A percentile compares a stretch with the other conserved stretches of the same genome.
phyloP scores from a whole-genome alignment of 2,329 filamentous ascomycete genomes.

The Emmonsia crescens region DNA sequence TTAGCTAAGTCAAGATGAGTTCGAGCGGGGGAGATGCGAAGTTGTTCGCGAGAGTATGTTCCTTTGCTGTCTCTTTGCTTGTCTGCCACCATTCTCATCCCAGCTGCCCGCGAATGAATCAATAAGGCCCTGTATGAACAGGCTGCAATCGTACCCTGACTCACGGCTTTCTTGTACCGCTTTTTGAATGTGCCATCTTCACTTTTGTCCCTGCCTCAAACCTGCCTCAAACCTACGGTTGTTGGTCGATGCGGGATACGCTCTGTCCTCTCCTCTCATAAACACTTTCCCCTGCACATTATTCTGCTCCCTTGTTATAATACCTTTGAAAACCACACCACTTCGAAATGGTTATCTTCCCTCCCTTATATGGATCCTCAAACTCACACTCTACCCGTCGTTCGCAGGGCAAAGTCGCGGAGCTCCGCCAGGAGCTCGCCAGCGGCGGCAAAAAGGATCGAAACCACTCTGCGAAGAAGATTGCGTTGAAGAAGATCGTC shows the following conservation, averaged over 20 bases:
- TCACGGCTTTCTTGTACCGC: neutral
- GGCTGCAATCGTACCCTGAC: neutral
- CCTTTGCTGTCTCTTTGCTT: conserved; percentile 18
- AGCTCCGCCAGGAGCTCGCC: conserved; percentile 88
- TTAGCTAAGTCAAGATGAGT: conserved; percentile 38
- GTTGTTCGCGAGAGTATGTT: conserved; percentile 88
- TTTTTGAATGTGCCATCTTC: neutral
- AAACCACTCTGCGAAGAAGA: conserved; percentile 89
- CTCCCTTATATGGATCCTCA: conserved; percentile 20
- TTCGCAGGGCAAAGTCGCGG: conserved; percentile 91
- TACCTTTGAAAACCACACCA: neutral
- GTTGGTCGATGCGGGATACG: neutral
- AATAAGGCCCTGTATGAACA: neutral
- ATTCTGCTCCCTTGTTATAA: neutral
- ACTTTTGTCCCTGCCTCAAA: neutral
- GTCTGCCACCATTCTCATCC: neutral
- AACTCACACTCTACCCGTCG: conserved; percentile 23
- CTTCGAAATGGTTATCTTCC: conserved; percentile 21
- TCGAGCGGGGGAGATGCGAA: conserved; percentile 86
- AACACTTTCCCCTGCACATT: neutral
- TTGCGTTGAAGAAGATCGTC: conserved; percentile 97
- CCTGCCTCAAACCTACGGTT: neutral
- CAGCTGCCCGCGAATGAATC: neutral
- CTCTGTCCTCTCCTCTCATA: neutral
- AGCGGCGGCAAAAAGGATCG: conserved; percentile 96